Conservation (phyloP, 2,329 filamentous ascomycete genomes). For the Camillea tinctor region DNA sequence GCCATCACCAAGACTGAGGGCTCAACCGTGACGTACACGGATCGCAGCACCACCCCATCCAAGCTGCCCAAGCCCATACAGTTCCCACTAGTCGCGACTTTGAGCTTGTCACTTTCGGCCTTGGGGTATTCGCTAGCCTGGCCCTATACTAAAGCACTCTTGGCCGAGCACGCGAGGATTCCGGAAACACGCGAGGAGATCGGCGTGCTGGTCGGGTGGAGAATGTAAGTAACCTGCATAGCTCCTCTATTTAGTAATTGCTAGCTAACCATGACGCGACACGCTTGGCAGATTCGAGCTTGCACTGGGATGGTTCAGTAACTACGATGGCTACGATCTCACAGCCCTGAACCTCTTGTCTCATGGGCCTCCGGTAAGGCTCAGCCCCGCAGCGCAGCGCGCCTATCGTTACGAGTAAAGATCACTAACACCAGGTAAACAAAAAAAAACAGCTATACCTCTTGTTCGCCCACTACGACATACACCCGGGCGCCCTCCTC, state of each 20-base stretch:
- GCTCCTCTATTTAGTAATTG: slow-evolving; percentile 25
- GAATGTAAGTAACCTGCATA: slow-evolving; percentile 51
- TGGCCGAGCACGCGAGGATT: slow-evolving; percentile 65
- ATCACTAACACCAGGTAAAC: not conserved
- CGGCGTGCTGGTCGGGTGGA: slow-evolving; percentile 51
- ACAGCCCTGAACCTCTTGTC: slow-evolving; percentile 66
- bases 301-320: slow-evolving; percentile 68
- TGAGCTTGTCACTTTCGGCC: slow-evolving; percentile 62
- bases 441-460: slow-evolving; percentile 60
- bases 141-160: slow-evolving; percentile 60
- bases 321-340: slow-evolving; percentile 72
- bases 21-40: slow-evolving; percentile 11
- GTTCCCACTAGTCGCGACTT: slow-evolving; percentile 51
- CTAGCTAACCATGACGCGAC: slow-evolving; percentile 39
- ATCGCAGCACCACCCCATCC: slow-evolving; percentile 20
- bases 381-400: not conserved
- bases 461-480: slow-evolving; percentile 72
- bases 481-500: slow-evolving; percentile 60
- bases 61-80: slow-evolving; percentile 45
- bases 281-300: slow-evolving; percentile 68
- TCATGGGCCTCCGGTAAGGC: slow-evolving; percentile 69
- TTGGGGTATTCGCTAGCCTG: slow-evolving; percentile 62
- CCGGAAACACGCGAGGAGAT: slow-evolving; percentile 63
- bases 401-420: not conserved
- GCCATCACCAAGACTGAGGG: slow-evolving; percentile 28